Evolutionary conservation across 345 rosid species (phyloP), one percentile per base, ranked within the genome.

Genomic region (Aethionema arabicum): DNA sequence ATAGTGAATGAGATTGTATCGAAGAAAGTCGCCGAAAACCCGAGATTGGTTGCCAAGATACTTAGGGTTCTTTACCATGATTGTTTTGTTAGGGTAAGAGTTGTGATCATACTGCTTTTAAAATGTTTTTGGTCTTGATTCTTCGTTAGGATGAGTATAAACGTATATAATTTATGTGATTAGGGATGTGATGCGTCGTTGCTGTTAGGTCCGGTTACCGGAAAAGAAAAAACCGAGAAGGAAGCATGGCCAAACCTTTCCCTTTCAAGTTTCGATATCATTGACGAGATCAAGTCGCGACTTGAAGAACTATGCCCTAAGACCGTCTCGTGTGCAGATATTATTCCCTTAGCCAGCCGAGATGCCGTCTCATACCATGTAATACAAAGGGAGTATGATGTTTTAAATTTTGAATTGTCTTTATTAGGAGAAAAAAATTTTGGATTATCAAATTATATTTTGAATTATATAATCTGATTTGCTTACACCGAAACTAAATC

Each of bases 171-270:
- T 21, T 21, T 21, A 21, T 21, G 27, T 21, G 27, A 21, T 21
- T 4, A 84, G 85, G 88, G 95, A 11, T 87, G 95, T 5, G 88
- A 84, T 5, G 91, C 77, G 10, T 87, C 95, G 0, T 36, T 84
- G 38, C 60, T 79, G 53, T 52, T 79, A 68, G 82, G 76, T 61
- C 38, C 85, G 4, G 73, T 67, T 3, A 32, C 12, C 57, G 73
- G 63, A 4, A 60, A 48, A 29, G 56, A 55, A 0, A 41, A 76
- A 9, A 51, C 69, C 1, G 89, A 85, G 80, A 87, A 85, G 56
- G 76, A 80, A 11, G 80, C 91, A 2, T 39, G 69, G 32, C 91
- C 83, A 2, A 87, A 85, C 40, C 77, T 16, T 4, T 58, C 86
- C 0, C 37, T 83, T 9, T 0, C 32, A 0, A 86, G 90, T n/a